Evolutionary conservation across 1,284 basidiomycete genomes (phyloP), one percentile per base, ranked within the genome.

Genomic region (Coriolopsis trogii): DNA sequence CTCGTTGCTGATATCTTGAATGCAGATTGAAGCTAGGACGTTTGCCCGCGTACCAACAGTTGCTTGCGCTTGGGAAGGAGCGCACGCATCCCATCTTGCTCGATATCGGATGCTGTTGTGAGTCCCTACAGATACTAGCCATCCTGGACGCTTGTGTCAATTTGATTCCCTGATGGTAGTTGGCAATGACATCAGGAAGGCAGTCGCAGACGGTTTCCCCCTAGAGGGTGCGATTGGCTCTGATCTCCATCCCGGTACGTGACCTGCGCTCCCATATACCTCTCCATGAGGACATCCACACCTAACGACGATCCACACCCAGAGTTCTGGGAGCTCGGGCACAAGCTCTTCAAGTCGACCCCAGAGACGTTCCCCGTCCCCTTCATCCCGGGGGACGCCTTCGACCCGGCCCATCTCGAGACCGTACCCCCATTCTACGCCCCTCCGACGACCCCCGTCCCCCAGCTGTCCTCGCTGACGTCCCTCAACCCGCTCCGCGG

Each of bases 81-180:
- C 70, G 68, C 13, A 51, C 67, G 10, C 66, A 70, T 37, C 75
- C 78, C 6, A 70, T 83, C 30, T 63, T 80, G 10, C 64, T 82
- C 2, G 72, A 75, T 44, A 56, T 73, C 21, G 72, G 68, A 7
- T 80, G 78, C 56, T 79, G 76, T 55, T 79, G 79, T 80, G 51
- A 61, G 76, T 67, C n/a, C 24, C 25, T 18, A 3, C 3, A 24
- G 25, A 4, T n/a, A n/a, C n/a, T n/a, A n/a, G n/a, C n/a, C n/a
- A n/a, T n/a, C n/a, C n/a, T n/a, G n/a, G n/a, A n/a, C n/a, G n/a
- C 33, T 21, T 21, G 2, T 30, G 24, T 15, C 15, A 3, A 33
- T 33, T 16, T 20, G 8, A 10, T n/a, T n/a, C n/a, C n/a, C n/a
- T n/a, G n/a, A 21, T 30, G 15, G 24, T 36, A 76, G 75, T 79